Conservation (phyloP, 345 rosid genomes). For the Linum usitatissimum region DNA sequence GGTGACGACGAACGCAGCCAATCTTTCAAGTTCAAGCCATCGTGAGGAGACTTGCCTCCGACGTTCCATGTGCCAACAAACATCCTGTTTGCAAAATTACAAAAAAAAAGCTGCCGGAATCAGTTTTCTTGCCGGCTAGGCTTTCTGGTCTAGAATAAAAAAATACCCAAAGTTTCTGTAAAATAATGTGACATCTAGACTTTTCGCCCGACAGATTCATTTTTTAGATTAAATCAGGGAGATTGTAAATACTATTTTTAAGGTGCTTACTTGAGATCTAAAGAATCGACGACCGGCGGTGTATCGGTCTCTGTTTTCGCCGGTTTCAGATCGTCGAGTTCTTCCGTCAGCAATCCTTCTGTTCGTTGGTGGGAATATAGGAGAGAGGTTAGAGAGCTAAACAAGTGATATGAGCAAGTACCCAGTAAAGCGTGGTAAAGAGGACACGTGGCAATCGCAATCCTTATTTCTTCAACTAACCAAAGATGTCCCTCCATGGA, state of each 20-base stretch:
- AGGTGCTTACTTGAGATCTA: conserved; percentile 45
- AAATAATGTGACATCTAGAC: too few species aligned
- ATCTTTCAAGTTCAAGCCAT: conserved; percentile 48
- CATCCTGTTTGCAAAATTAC: conserved; percentile 32
- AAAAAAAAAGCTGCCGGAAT: too few species aligned
- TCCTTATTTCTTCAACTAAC: conserved; percentile 11
- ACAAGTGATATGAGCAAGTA: neutral
- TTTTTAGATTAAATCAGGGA: too few species aligned
- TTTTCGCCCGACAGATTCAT: neutral
- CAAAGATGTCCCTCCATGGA: conserved; percentile 7
- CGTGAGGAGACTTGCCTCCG: conserved; percentile 72
- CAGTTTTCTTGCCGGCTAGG: too few species aligned
- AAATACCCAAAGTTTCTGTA: too few species aligned
- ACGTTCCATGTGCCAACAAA: conserved; percentile 95
- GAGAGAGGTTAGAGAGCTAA: neutral
- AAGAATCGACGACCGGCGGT: conserved; percentile 22
- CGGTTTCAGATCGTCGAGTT: conserved; percentile 15
- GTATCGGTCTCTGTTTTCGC: conserved; percentile 14
- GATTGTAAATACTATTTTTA: too few species aligned
- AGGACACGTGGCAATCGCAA: conserved; percentile 25
- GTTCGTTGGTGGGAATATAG: neutral
- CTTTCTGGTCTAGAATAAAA: too few species aligned
- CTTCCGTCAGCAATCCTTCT: conserved; percentile 41
- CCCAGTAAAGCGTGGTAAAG: neutral
- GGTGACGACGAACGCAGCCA: conserved; percentile 50